phyloP scores from a whole-genome alignment of 1,284 basidiomycete genomes.

The Mycena citricolor region DNA sequence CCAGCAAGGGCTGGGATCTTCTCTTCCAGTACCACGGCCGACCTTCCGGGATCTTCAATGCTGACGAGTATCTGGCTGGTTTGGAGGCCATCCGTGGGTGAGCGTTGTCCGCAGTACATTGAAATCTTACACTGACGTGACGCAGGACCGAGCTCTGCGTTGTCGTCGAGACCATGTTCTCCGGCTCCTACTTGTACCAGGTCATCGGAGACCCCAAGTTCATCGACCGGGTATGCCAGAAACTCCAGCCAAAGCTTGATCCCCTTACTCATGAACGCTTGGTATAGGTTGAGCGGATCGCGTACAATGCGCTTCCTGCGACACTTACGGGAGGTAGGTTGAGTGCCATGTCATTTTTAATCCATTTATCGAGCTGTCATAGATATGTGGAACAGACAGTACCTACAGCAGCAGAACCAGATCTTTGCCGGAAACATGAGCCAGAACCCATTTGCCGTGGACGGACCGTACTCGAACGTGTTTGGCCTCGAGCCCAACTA shows the following conservation, averaged over 20 bases:
- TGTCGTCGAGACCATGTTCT: conserved; percentile 34
- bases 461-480: conserved; percentile 39
- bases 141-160: conserved; percentile 38
- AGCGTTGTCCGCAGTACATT: conserved; percentile 5
- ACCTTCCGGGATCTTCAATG: conserved; percentile 38
- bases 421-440: background rate
- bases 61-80: conserved; percentile 40
- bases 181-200: background rate
- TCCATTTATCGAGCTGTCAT: conserved; percentile 35
- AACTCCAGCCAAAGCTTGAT: conserved; percentile 40
- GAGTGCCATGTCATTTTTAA: conserved; percentile 45
- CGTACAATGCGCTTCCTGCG: background rate
- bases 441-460: conserved; percentile 34
- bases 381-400: conserved; percentile 15
- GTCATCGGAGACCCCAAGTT: background rate
- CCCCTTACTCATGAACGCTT: background rate
- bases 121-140: background rate
- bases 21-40: conserved; percentile 39
- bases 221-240: conserved; percentile 36
- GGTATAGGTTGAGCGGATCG: too few relatives aligned
- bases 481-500: conserved; percentile 45
- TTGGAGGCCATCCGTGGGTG: conserved; percentile 40
- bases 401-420: background rate
- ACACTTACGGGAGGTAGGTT: conserved; percentile 28
- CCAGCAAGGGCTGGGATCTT: conserved; percentile 37